Conservation (phyloP, 441 rosid species). For the Arabidopsis lyrata region DNA sequence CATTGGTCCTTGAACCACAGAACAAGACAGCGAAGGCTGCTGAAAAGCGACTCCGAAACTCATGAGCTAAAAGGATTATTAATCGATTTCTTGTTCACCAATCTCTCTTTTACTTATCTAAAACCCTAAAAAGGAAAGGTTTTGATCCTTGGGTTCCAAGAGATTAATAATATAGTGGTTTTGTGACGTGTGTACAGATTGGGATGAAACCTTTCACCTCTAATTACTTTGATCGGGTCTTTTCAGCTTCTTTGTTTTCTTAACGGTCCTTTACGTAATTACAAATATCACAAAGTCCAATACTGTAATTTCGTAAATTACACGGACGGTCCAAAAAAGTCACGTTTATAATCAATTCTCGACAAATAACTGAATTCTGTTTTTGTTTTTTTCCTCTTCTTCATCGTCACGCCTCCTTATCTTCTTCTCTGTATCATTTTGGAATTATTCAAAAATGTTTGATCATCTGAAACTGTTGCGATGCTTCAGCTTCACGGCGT, state of each 20-base stretch:
- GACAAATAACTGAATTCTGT: conserved; percentile 13
- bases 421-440: conserved; percentile 21
- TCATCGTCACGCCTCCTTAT: conserved; percentile 3
- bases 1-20: conserved; percentile 88
- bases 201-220: not conserved
- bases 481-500: conserved; percentile 80
- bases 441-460: conserved; percentile 23
- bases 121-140: conserved; percentile 13
- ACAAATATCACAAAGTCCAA: not conserved
- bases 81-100: conserved; percentile 13
- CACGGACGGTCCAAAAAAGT: not conserved
- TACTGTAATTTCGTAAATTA: conserved; percentile 8
- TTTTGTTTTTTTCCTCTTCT: not conserved
- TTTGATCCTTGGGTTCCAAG: not conserved
- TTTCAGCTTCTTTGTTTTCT: not conserved
- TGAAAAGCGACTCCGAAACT: conserved; percentile 70
- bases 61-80: conserved; percentile 45
- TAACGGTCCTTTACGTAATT: not conserved
- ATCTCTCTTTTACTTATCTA: conserved; percentile 7
- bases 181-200: conserved; percentile 30
- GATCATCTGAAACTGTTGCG: conserved; percentile 46
- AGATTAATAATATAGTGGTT: conserved; percentile 1
- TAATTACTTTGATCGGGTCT: conserved; percentile 14
- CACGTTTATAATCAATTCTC: conserved; percentile 4
- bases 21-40: conserved; percentile 75